Percentiles rank a stretch among this genome's conserved stretches.
phyloP scores from a whole-genome alignment of 2,329 filamentous ascomycete species.

The Emericellopsis cladophorae region DNA sequence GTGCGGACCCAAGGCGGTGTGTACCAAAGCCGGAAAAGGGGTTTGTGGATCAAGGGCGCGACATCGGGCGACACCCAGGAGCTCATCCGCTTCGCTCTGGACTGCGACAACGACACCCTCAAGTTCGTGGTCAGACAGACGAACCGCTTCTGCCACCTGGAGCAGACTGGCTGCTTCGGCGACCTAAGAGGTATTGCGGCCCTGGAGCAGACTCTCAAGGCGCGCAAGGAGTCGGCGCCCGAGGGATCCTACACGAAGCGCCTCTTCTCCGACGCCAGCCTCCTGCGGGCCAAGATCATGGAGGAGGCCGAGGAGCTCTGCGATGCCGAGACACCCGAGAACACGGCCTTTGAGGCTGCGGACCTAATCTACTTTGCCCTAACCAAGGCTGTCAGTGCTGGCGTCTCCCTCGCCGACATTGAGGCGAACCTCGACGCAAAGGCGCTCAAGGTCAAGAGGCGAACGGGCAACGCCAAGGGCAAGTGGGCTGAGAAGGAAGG shows the following conservation, averaged over 20 bases:
- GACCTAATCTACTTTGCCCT: conserved; percentile 94
- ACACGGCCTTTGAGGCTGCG: conserved; percentile 87
- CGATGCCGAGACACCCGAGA: conserved; percentile 66
- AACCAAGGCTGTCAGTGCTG: conserved; percentile 75
- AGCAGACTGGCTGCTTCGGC: conserved; percentile 87
- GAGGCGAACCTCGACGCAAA: conserved; percentile 89
- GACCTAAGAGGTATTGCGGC: conserved; percentile 68
- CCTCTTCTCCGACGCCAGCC: conserved; percentile 81
- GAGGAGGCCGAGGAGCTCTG: conserved; percentile 95
- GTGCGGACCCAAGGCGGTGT: conserved; percentile 68
- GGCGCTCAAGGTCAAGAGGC: conserved; percentile 86
- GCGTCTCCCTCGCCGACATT: conserved; percentile 77
- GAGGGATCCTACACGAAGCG: conserved; percentile 87
- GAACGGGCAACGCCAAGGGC: conserved; percentile 87
- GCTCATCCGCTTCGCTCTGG: conserved; percentile 69
- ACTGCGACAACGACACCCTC: conserved; percentile 89
- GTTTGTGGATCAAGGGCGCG: conserved; percentile 92
- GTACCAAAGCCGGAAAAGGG: conserved; percentile 91
- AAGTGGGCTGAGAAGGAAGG: conserved; percentile 81
- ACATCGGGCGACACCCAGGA: conserved; percentile 91
- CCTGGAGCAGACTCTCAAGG: conserved; percentile 75
- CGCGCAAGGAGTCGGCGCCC: conserved; percentile 71
- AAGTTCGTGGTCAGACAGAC: conserved; percentile 84
- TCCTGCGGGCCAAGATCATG: conserved; percentile 92
- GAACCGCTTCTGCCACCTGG: conserved; percentile 87